Percentiles rank a stretch among this genome's conserved stretches.
Conservation (phyloP, 441 rosid species). For the Geranium incanum region DNA sequence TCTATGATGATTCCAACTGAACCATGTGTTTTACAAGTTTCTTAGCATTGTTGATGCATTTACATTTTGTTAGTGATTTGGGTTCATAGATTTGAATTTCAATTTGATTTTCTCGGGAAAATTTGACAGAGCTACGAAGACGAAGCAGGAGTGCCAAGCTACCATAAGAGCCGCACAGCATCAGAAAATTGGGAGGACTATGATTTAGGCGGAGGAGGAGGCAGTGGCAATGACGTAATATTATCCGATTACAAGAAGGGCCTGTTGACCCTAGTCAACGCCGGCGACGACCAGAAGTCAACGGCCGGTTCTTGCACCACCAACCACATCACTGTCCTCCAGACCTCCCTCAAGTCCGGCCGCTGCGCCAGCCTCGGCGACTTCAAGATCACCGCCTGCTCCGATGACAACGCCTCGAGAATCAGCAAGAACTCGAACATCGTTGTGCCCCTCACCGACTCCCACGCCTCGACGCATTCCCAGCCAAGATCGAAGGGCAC, state of each 20-base stretch:
- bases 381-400: conserved; percentile 56
- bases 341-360: conserved; percentile 41
- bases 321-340: conserved; percentile 32
- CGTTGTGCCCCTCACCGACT: conserved; percentile 67
- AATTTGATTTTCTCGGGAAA: conserved; percentile 3
- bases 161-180: conserved; percentile 42
- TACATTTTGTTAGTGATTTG: background rate
- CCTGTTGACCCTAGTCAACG: conserved; percentile 20
- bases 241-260: conserved; percentile 45
- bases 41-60: background rate
- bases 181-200: conserved; percentile 68
- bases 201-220: conserved; percentile 32
- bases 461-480: conserved; percentile 48
- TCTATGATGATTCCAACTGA: too few relatives aligned
- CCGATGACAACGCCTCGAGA: conserved; percentile 36
- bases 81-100: background rate
- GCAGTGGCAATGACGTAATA: conserved; percentile 32
- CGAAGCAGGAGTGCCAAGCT: conserved; percentile 39
- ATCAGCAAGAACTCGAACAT: conserved; percentile 50
- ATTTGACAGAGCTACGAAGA: conserved; percentile 71
- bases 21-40: too few relatives aligned
- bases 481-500: conserved; percentile 55
- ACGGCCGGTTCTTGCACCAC: conserved; percentile 37
- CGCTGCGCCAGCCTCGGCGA: conserved; percentile 58
- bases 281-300: conserved; percentile 46